A percentile compares a stretch with the other conserved stretches of the same genome.
These are phyloP conservation scores for Mucor irregularis DNA, from an alignment of 371 early-diverging fungal species.

Conservation along the genomic window DNA sequence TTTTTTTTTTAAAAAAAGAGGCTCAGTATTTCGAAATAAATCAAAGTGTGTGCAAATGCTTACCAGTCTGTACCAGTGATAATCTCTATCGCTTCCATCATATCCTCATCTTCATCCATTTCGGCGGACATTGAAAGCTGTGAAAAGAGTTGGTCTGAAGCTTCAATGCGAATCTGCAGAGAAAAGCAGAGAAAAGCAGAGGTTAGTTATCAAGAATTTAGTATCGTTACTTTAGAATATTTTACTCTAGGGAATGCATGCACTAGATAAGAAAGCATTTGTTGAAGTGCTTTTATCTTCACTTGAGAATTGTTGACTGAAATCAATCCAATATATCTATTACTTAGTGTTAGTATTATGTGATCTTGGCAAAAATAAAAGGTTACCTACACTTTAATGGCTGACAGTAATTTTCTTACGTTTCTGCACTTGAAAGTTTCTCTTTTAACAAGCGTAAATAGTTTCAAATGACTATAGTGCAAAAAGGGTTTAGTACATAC, in stretches of 20 bases:
- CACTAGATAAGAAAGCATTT: constrained; percentile 47
- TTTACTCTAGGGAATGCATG: constrained; percentile 57
- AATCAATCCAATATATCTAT: constrained; percentile 41
- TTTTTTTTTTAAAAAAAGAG: neutral
- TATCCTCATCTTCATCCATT: constrained; percentile 28
- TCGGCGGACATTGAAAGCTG: constrained; percentile 43
- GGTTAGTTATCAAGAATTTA: neutral
- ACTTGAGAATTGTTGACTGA: constrained; percentile 26
- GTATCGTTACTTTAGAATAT: neutral
- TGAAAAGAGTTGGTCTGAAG: constrained; percentile 53
- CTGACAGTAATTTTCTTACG: constrained; percentile 44
- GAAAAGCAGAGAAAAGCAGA: neutral
- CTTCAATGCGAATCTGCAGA: constrained; percentile 49
- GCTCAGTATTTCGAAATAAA: neutral
- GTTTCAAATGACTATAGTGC: constrained; percentile 30
- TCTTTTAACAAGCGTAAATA: constrained; percentile 30
- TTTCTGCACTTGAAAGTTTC: constrained; percentile 43
- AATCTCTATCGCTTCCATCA: constrained; percentile 44
- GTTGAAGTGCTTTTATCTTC: constrained; percentile 42
- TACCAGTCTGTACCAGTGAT: constrained; percentile 52
- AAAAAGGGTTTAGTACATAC: neutral
- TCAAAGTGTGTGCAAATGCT: constrained; percentile 2
- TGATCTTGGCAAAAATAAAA: neutral
- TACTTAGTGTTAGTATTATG: neutral
- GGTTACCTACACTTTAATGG: constrained; percentile 48